phyloP scores from a whole-genome alignment of 2,329 filamentous ascomycete genomes.

The Pseudonectria buxi region DNA sequence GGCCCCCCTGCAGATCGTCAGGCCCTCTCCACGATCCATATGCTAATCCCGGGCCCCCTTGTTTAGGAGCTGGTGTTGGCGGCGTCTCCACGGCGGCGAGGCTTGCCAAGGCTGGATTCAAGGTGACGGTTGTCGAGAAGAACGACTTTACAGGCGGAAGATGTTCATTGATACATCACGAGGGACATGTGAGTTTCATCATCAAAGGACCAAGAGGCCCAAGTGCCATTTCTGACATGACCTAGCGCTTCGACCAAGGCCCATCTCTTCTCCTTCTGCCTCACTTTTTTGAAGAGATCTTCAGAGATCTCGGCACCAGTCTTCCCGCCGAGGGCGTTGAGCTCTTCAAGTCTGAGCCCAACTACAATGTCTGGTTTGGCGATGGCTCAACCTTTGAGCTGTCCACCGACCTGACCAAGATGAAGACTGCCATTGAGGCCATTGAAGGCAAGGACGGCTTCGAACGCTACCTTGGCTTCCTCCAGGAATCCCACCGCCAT shows the following conservation, averaged over 20 bases:
- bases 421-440: slow-evolving; percentile 66
- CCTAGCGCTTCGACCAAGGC: slow-evolving; percentile 65
- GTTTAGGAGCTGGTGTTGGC: slow-evolving; percentile 60
- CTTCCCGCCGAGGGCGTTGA: slow-evolving; percentile 60
- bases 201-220: too few relatives aligned
- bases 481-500: slow-evolving; percentile 61
- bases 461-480: slow-evolving; percentile 58
- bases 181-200: slow-evolving; percentile 36
- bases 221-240: too few relatives aligned
- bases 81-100: slow-evolving; percentile 66
- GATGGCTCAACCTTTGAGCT: slow-evolving; percentile 59
- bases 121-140: slow-evolving; percentile 73
- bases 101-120: slow-evolving; percentile 61
- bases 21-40: too few relatives aligned
- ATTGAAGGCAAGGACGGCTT: slow-evolving; percentile 68
- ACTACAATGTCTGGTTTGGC: slow-evolving; percentile 68
- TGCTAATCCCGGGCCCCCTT: neutral
- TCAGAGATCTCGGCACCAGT: slow-evolving; percentile 60
- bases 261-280: slow-evolving; percentile 68
- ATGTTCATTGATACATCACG: slow-evolving; percentile 57
- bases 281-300: slow-evolving; percentile 62
- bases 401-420: slow-evolving; percentile 60
- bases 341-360: slow-evolving; percentile 65
- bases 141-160: slow-evolving; percentile 66
- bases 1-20: too few relatives aligned